Percentiles rank a stretch among this genome's conserved stretches.
Conservation (phyloP, 2,329 filamentous ascomycete genomes). For the Nemania sp. region DNA sequence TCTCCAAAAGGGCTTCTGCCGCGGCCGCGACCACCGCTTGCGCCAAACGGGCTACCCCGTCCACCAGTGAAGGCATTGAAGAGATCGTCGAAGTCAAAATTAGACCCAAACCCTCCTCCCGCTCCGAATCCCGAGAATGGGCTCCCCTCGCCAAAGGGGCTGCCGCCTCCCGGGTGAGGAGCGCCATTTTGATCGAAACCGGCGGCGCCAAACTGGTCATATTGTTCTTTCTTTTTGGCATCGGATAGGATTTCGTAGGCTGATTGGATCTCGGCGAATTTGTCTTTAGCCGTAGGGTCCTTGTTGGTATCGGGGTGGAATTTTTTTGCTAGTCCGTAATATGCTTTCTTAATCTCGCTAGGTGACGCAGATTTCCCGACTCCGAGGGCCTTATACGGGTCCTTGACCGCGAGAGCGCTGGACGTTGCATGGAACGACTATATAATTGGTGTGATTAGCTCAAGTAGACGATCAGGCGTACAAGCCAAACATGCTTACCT, state of each 20-base stretch:
- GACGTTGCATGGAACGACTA: slow-evolving; percentile 72
- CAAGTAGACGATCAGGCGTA: slow-evolving; percentile 1
- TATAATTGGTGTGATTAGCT: slow-evolving; percentile 34
- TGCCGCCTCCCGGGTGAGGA: slow-evolving; percentile 63
- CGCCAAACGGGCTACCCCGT: slow-evolving; percentile 66
- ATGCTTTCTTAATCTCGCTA: slow-evolving; percentile 96
- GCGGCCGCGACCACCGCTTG: slow-evolving; percentile 62
- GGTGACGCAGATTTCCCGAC: slow-evolving; percentile 84
- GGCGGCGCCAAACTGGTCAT: slow-evolving; percentile 88
- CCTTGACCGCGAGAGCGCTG: slow-evolving; percentile 66
- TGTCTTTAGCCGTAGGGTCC: slow-evolving; percentile 91
- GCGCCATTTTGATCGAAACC: slow-evolving; percentile 84
- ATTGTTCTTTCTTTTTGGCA: slow-evolving; percentile 91
- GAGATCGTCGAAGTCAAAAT: slow-evolving; percentile 96
- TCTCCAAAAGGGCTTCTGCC: slow-evolving; percentile 77
- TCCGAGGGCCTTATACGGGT: slow-evolving; percentile 90
- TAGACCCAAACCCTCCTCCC: slow-evolving; percentile 79
- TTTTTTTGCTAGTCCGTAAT: slow-evolving; percentile 97
- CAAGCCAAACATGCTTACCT: slow-evolving; percentile 40
- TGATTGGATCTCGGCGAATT: slow-evolving; percentile 90
- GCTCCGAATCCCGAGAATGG: slow-evolving; percentile 65
- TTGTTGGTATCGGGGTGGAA: slow-evolving; percentile 99
- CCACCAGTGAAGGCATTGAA: slow-evolving; percentile 84
- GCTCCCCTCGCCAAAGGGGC: slow-evolving; percentile 72
- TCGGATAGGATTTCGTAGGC: slow-evolving; percentile 96